Percentiles rank a stretch among this genome's conserved stretches.
These are phyloP conservation scores for Wickerhamiella hasegawae DNA, from an alignment of 805 yeast genomes.

Conservation along the genomic window DNA sequence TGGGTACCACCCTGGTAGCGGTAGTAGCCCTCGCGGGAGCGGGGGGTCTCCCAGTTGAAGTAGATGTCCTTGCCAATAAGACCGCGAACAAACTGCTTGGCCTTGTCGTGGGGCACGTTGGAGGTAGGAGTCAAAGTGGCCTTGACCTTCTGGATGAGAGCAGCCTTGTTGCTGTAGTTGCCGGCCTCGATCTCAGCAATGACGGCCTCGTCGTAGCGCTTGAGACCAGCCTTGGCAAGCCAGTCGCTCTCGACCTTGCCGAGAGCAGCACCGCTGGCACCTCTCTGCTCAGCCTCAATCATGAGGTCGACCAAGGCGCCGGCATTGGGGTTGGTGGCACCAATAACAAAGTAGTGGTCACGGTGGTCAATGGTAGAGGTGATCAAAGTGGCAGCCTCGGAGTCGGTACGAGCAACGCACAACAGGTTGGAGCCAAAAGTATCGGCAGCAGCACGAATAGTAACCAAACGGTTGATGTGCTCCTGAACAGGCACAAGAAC, in stretches of 20 bases:
- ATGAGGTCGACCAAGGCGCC: constrained; percentile 61
- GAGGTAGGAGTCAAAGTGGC: constrained; percentile 59
- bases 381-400: constrained; percentile 91
- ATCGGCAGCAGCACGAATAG: constrained; percentile 91
- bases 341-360: constrained; percentile 84
- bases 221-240: constrained; percentile 67
- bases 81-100: constrained; percentile 56
- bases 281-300: constrained; percentile 65
- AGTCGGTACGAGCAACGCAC: constrained; percentile 88
- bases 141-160: constrained; percentile 48
- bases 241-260: constrained; percentile 67
- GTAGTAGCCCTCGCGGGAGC: constrained; percentile 95
- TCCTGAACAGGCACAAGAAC: constrained; percentile 95
- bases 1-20: constrained; percentile 92
- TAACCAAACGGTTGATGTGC: constrained; percentile 85
- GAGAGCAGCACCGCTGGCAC: constrained; percentile 55
- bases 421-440: constrained; percentile 75
- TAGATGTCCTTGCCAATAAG: constrained; percentile 66
- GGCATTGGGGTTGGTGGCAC: constrained; percentile 73
- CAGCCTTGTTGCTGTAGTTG: constrained; percentile 40
- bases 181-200: constrained; percentile 60
- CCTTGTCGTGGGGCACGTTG: constrained; percentile 62
- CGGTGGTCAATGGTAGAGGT: constrained; percentile 88
- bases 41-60: constrained; percentile 90
- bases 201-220: constrained; percentile 83